Percentiles rank a stretch among this genome's conserved stretches.
phyloP scores from a whole-genome alignment of 257 asterid genomes.

The Capsicum chinense region DNA sequence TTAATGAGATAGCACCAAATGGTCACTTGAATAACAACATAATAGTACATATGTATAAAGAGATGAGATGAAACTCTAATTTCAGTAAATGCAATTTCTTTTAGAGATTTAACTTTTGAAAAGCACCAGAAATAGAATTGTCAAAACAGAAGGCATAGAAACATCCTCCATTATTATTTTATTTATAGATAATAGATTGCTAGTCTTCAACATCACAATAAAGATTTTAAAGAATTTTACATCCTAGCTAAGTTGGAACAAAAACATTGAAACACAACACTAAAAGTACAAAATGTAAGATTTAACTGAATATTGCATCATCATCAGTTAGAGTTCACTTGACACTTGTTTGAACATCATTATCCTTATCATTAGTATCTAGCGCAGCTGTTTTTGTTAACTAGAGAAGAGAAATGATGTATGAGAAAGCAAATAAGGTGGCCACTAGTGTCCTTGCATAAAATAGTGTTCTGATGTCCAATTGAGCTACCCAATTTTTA shows the following conservation, averaged over 20 bases:
- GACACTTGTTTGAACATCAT: not conserved
- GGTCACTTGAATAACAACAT: not conserved
- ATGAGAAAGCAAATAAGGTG: not conserved
- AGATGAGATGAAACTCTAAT: not conserved
- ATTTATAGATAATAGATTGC: not conserved
- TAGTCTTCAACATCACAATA: not conserved
- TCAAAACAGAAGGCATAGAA: not conserved
- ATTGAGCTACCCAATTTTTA: not conserved
- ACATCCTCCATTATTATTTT: not conserved
- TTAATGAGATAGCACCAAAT: not conserved
- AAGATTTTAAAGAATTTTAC: not conserved
- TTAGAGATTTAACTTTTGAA: not conserved
- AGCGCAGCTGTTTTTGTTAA: not conserved
- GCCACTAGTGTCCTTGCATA: not conserved
- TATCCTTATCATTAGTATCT: not conserved
- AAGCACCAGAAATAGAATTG: slow-evolving; percentile 5
- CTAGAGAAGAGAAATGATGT: not conserved
- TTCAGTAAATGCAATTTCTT: not conserved
- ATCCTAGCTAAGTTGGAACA: not conserved
- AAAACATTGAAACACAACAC: not conserved
- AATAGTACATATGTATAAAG: not conserved
- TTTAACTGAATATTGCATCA: not conserved
- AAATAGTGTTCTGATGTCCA: not conserved
- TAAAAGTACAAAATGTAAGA: not conserved
- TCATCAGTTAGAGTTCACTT: not conserved